Percentiles rank a stretch among this genome's conserved stretches.
Evolutionary conservation across 768 basidiomycete species (phyloP).

Genomic region (Naganishia vishniacii): DNA sequence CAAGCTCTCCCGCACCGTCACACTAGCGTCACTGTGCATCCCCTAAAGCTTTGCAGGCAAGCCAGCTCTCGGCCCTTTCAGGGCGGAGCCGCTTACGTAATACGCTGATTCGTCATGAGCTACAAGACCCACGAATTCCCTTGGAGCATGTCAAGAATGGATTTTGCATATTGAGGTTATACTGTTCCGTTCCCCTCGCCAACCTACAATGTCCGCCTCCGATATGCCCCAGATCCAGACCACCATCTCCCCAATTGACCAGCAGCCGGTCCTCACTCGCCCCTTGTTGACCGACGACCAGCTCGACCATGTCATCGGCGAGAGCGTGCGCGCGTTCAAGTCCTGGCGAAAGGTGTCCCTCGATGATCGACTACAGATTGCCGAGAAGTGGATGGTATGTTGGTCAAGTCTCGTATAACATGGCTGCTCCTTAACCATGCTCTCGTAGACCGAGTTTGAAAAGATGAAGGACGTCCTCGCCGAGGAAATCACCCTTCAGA

Average conservation of each 20-base stretch:
- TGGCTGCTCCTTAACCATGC: conserved; percentile 35
- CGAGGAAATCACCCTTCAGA: conserved; percentile 74
- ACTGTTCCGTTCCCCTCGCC: no score
- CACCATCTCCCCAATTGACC: conserved; percentile 76
- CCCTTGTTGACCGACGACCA: conserved; percentile 60
- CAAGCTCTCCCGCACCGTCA: no score
- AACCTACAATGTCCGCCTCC: no score
- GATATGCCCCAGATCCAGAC: conserved; percentile 56
- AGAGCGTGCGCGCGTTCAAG: conserved; percentile 65
- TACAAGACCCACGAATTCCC: no score
- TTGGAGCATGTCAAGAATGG: no score
- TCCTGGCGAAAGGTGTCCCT: conserved; percentile 62
- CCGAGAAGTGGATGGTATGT: conserved; percentile 65
- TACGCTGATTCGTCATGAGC: no score
- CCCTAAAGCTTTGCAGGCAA: no score
- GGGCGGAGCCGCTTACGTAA: no score
- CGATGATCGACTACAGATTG: conserved; percentile 63
- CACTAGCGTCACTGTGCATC: no score
- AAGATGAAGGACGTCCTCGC: conserved; percentile 60
- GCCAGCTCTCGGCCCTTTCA: no score
- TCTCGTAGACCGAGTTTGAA: conserved; percentile 55
- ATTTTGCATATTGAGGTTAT: no score
- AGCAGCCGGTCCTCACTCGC: conserved; percentile 63
- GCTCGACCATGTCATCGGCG: conserved; percentile 59
- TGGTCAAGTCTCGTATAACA: no score